Base-by-base conservation (phyloP, 225 moss, liverwort and hornwort genomes). In the Pseudisothecium myosuroides region DNA sequence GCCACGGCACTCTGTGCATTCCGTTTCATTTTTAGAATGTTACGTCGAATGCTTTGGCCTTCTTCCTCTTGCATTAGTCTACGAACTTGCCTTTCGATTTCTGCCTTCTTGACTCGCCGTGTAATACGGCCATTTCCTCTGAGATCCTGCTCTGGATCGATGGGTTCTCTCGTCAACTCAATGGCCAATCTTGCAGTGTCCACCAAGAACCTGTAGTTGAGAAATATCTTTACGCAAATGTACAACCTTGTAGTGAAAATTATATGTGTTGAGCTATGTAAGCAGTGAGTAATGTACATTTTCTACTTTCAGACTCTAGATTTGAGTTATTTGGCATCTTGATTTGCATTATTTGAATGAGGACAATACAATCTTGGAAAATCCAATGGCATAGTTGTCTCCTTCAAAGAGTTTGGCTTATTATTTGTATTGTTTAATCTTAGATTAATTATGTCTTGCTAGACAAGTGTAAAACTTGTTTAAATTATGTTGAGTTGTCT, bases 181-280 rank as follows among this genome's bases (percentile, higher is more conserved):
- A 93, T 27, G 12, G 85, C 91, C 64, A 93, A 26, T 73, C 72
- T 88, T 83, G 71, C 91, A 82, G 74, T 90, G 89, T 91, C 91
- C 82, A 91, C 93, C 87, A 90, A 77, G 50, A 91, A 90, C 67
- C 93, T 93, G 76, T 75, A 79, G 41, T 23, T 2, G 32, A n/a
- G 45, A n/a, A n/a, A n/a, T n/a, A n/a, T n/a, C n/a, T n/a, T n/a
- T n/a, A n/a, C n/a, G n/a, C n/a, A n/a, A n/a, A 76, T 34, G 7
- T 20, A 13, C 7, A 12, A 5, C 32, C 11, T 0, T 28, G 12
- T 49, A 32, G 4, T 8, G 7, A 5, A 21, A 50, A 34, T 32
- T 32, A 12, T 50, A 50, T 0, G 0, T 49, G 12, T 20, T 75
- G 19, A 73, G 20, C 32, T 32, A 29, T 0, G 0, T 12, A 19